Evolutionary conservation across 805 yeast genomes (phyloP).

Genomic region (Candida argentea): DNA sequence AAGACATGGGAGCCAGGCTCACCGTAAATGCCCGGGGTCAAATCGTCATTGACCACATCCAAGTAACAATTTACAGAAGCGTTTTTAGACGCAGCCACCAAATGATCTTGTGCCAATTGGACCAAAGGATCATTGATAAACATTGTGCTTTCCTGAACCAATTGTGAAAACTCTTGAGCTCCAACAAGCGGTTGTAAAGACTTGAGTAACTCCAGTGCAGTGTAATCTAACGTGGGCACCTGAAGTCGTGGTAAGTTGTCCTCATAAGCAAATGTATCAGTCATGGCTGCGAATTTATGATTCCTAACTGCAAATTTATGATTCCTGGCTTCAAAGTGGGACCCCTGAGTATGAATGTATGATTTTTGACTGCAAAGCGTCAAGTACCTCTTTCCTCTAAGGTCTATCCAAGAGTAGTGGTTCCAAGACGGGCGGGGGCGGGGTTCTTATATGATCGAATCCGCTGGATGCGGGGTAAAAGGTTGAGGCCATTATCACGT

Average conservation of each 20-base stretch:
- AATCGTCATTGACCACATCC: slow-evolving; percentile 39
- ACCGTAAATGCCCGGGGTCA: slow-evolving; percentile 51
- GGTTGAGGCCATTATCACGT: too few species aligned
- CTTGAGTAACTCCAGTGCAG: slow-evolving; percentile 41
- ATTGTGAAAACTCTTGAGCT: slow-evolving; percentile 37
- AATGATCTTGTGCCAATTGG: slow-evolving; percentile 41
- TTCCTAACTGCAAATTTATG: too few species aligned
- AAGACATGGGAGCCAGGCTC: slow-evolving; percentile 55
- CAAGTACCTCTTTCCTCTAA: background rate
- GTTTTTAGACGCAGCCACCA: slow-evolving; percentile 35
- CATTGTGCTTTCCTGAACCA: slow-evolving; percentile 33
- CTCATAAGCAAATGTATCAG: slow-evolving; percentile 31
- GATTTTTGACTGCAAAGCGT: background rate
- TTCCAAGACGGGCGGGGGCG: background rate
- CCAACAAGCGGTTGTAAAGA: slow-evolving; percentile 53
- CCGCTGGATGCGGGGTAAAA: too few species aligned
- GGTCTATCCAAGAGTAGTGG: slow-evolving; percentile 1
- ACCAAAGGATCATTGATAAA: slow-evolving; percentile 37
- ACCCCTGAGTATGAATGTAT: background rate
- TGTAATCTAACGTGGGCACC: slow-evolving; percentile 43
- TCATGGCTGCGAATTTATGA: too few species aligned
- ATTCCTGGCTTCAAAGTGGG: too few species aligned
- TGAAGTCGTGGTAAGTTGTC: slow-evolving; percentile 46
- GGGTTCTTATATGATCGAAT: too few species aligned
- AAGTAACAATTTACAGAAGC: slow-evolving; percentile 40